Base-by-base conservation (phyloP, 495 filamentous ascomycete genomes). In the Penicillium subrubescens region DNA sequence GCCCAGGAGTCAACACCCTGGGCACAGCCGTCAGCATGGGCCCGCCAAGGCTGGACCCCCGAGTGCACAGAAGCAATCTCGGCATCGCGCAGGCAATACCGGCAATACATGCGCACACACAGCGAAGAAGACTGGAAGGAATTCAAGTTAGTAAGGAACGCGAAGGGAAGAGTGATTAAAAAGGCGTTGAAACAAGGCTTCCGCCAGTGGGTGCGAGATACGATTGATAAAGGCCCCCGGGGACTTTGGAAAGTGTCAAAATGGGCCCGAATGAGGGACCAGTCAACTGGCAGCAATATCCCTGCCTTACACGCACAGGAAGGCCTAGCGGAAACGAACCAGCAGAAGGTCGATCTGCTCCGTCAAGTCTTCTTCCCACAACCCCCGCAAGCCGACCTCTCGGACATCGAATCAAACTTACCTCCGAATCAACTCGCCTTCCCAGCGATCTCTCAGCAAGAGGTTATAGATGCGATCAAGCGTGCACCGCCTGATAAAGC, bases 341-440 rank as follows among this genome's bases (percentile, higher is more conserved):
- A 46, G 25, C 43, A 66, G 33, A 76, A 76, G 43, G 66, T 56
- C 1, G 39, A 68, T 4, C 44, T 57, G 3, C 60, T 74, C 11
- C 66, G 39, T 2, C 27, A 61, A 4, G 63, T 46, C 37, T 74
- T 77, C 69, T 78, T 76, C 39, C 69, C 67, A 5, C 44, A 51
- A 21, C 64, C 62, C 8, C 63, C 63, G 0, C 2, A 19, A 27
- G 69, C 68, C 6, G 66, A 77, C 53, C 71, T 77, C 6, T 60
- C 53, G 2, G 67, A 64, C 51, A 71, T 79, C 37, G 2, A n/a
- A n/a, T n/a, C n/a, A n/a, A n/a, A n/a, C n/a, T n/a, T n/a, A n/a
- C n/a, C n/a, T n/a, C n/a, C n/a, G n/a, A n/a, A n/a, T n/a, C 15
- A 55, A 14, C 6, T 55, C 31, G 0, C 3, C 0, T 55, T 55